Conservation (phyloP, 2,329 filamentous ascomycete species). For the Neonectria faginata region DNA sequence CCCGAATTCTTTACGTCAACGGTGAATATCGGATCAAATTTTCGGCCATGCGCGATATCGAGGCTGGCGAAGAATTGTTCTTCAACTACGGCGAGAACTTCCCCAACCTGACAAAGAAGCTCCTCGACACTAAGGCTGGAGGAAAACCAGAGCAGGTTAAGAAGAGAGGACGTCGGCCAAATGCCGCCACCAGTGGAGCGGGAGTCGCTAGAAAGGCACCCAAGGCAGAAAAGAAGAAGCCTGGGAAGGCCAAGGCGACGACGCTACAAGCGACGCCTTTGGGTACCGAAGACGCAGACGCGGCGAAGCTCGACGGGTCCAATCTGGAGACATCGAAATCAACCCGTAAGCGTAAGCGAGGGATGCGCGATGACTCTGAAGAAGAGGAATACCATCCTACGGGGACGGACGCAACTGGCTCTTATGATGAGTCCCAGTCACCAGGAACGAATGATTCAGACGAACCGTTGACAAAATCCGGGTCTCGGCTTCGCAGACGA, state of each 20-base stretch:
- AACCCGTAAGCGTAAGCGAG: constrained; percentile 48
- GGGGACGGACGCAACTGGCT: constrained; percentile 37
- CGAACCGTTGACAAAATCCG: constrained; percentile 33
- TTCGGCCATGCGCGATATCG: constrained; percentile 74
- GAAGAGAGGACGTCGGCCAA: constrained; percentile 44
- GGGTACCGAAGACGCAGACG: constrained; percentile 34
- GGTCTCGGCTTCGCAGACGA: constrained; percentile 45
- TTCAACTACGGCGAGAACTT: constrained; percentile 84
- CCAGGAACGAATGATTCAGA: constrained; percentile 40
- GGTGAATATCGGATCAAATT: constrained; percentile 82
- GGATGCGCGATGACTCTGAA: constrained; percentile 42
- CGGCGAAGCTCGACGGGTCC: constrained; percentile 28
- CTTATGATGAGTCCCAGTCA: constrained; percentile 40
- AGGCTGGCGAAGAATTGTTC: constrained; percentile 80
- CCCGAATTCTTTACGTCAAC: constrained; percentile 78
- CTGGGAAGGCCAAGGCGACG: constrained; percentile 31
- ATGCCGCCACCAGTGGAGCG: constrained; percentile 30
- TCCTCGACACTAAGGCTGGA: constrained; percentile 54
- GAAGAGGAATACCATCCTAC: constrained; percentile 48
- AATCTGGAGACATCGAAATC: constrained; percentile 21
- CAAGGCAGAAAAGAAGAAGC: constrained; percentile 44
- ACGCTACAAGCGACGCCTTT: constrained; percentile 23
- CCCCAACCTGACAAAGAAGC: constrained; percentile 66
- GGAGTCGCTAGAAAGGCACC: constrained; percentile 44
- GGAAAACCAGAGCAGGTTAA: constrained; percentile 45